Evolutionary conservation across 1,139 yeast genomes (phyloP), one percentile per base, ranked within the genome.

Genomic region (Saccharomyces pastorianus): DNA sequence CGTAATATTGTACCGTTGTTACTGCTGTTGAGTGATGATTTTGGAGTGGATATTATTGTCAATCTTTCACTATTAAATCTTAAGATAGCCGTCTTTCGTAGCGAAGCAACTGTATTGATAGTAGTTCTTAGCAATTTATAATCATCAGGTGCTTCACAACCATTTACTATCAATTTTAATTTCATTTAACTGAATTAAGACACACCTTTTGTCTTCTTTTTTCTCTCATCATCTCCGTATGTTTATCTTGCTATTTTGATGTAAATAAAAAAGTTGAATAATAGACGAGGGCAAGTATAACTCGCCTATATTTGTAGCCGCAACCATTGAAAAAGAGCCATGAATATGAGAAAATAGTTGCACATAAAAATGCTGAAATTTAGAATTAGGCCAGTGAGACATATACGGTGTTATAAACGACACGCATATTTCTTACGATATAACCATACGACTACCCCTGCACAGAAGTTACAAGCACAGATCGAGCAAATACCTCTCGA

Each of bases 401-500:
- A 38, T 6, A 23, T 38, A 38, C 23, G 25, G 26, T 20, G n/a
- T 20, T 13, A 38, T 38, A 20, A 38, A 11, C 25, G 44, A 25
- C 44, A 4, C 11, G 13, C 11, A 38, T 17, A 20, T 20, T 17
- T 38, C 6, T 11, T 38, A 38, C 59, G 62, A 51, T 53, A 52
- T 28, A 59, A 54, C 48, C 62, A 60, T 42, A 51, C 53, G 4
- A 47, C 47, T 9, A 17, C 44, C 7, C 26, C 44, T 7, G 44
- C 54, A 47, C 53, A 61, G 50, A 32, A 60, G 11, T 51, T 70
- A 7, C 72, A 71, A 52, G 84, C 83, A 47, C 73, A 95, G 58
- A 83, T 90, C 57, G 75, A 80, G 34, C 76, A 76, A 48, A 89
- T 91, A 48, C 98, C 98, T 5, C 78, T 87, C 31, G 85, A 84